These are phyloP conservation scores for Apiosordaria backusii DNA, from an alignment of 495 filamentous ascomycete genomes.

Conservation along the genomic window DNA sequence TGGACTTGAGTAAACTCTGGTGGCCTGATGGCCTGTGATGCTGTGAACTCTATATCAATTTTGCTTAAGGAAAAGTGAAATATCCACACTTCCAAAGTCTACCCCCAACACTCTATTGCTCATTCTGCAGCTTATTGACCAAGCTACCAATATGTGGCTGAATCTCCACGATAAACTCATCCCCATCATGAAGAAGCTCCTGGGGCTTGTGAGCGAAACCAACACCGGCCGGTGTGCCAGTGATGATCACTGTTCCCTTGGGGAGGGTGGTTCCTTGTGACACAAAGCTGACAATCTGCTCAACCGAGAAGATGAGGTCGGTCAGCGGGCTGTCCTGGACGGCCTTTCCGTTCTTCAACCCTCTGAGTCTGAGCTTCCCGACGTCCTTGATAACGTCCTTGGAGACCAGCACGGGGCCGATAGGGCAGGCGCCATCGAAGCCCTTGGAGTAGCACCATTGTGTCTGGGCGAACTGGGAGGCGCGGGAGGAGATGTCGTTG, in stretches of 20 bases:
- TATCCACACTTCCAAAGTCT: not conserved
- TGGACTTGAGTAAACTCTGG: no score
- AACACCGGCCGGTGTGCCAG: conserved; percentile 48
- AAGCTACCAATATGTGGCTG: conserved; percentile 46
- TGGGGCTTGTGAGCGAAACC: conserved; percentile 41
- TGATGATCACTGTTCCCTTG: conserved; percentile 45
- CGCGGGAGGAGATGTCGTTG: conserved; percentile 46
- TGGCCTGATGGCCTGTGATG: no score
- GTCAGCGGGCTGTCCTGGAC: conserved; percentile 49
- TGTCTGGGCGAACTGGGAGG: conserved; percentile 43
- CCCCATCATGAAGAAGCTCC: conserved; percentile 44
- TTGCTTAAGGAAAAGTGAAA: not conserved
- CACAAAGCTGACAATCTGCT: conserved; percentile 45
- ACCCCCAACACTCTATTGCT: conserved; percentile 30
- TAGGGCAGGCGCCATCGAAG: conserved; percentile 45
- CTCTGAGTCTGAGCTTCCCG: conserved; percentile 35
- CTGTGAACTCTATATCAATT: not conserved
- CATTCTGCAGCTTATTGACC: conserved; percentile 41
- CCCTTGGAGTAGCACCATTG: conserved; percentile 50
- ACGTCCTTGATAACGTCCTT: conserved; percentile 48
- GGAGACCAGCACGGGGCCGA: conserved; percentile 55
- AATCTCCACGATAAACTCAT: conserved; percentile 48
- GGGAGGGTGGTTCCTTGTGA: conserved; percentile 49
- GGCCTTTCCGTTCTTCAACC: conserved; percentile 47
- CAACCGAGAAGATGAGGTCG: conserved; percentile 47